phyloP scores from a whole-genome alignment of 257 asterid species.

The Solanum habrochaites region DNA sequence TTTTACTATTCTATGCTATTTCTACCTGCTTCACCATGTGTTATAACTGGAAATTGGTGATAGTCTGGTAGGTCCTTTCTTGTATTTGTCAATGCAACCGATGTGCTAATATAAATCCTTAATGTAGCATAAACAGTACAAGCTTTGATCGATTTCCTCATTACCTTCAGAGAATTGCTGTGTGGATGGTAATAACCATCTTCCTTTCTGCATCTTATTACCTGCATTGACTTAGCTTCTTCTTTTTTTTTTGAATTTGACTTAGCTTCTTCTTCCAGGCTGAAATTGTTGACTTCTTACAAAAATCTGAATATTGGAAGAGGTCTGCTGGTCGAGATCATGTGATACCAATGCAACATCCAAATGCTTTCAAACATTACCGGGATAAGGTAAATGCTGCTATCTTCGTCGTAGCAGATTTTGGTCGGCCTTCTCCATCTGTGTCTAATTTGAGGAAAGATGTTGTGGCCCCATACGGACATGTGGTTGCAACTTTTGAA shows the following conservation, averaged over 20 bases:
- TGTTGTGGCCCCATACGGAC: conserved; percentile 85
- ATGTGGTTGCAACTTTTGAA: conserved; percentile 55
- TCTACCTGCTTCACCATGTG: not conserved
- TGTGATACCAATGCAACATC: conserved; percentile 87
- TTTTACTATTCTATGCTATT: not conserved
- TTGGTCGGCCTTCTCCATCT: conserved; percentile 54
- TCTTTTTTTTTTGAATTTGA: not conserved
- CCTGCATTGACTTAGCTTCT: conserved; percentile 1
- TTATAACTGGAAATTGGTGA: not conserved
- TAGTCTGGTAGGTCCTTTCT: not conserved
- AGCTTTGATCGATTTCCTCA: not conserved
- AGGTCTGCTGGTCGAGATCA: conserved; percentile 81
- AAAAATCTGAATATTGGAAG: conserved; percentile 55
- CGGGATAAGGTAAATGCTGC: conserved; percentile 55
- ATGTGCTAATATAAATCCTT: not conserved
- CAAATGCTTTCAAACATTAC: conserved; percentile 80
- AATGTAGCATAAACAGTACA: not conserved
- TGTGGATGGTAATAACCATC: not conserved
- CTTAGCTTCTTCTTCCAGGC: conserved; percentile 26
- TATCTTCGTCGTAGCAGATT: conserved; percentile 82
- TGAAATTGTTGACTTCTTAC: conserved; percentile 55
- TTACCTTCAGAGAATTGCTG: not conserved
- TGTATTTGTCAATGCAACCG: not conserved
- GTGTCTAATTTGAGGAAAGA: conserved; percentile 69
- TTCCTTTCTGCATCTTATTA: not conserved